These are phyloP conservation scores for Priceomyces haplophilus DNA, from an alignment of 805 yeast genomes.

Conservation along the genomic window DNA sequence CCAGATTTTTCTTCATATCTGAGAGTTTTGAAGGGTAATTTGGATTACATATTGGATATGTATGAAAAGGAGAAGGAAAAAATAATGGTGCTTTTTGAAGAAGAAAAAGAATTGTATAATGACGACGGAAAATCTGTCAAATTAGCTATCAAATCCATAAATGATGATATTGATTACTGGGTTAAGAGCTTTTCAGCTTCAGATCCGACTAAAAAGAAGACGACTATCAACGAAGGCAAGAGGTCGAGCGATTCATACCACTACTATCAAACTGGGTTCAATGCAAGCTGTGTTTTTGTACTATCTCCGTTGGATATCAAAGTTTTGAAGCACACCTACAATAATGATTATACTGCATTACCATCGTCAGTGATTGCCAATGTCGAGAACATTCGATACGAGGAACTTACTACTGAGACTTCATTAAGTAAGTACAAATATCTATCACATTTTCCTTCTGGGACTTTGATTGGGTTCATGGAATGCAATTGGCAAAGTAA, in stretches of 20 bases:
- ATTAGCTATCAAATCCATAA: conserved; percentile 56
- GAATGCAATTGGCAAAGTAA: conserved; percentile 76
- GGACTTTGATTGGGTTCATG: conserved; percentile 77
- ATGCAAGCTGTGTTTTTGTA: conserved; percentile 58
- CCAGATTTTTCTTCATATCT: conserved; percentile 45
- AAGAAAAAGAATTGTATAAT: conserved; percentile 57
- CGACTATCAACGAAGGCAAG: neutral
- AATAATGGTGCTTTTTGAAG: conserved; percentile 49
- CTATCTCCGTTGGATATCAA: conserved; percentile 78
- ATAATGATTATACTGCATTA: conserved; percentile 53
- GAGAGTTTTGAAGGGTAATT: conserved; percentile 67
- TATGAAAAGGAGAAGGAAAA: conserved; percentile 57
- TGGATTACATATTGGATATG: conserved; percentile 50
- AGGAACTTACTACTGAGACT: conserved; percentile 59
- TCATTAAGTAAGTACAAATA: conserved; percentile 64
- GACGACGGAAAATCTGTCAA: conserved; percentile 56
- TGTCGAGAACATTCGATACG: conserved; percentile 69
- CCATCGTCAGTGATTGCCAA: conserved; percentile 63
- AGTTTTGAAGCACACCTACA: conserved; percentile 61
- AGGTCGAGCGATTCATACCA: conserved; percentile 38
- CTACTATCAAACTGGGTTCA: conserved; percentile 77
- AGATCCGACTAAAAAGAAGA: neutral
- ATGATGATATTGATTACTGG: conserved; percentile 41
- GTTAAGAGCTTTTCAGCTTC: conserved; percentile 23
- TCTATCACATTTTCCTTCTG: conserved; percentile 76